A percentile compares a stretch with the other conserved stretches of the same genome.
Evolutionary conservation across 192 early-diverging fungal species (phyloP).

Genomic region (Mortierella hygrophila): DNA sequence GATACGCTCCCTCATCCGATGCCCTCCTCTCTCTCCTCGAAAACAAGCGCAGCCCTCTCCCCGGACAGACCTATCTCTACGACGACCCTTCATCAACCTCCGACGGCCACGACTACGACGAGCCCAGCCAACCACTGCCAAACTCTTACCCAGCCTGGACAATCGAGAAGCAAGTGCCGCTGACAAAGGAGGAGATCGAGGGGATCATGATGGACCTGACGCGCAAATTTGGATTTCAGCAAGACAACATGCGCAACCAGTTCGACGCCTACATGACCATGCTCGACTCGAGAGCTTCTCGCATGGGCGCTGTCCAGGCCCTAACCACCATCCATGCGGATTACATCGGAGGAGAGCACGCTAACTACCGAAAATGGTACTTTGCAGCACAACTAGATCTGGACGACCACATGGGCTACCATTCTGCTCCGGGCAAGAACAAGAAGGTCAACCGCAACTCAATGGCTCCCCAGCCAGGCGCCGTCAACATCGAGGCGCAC

Average conservation of each 20-base stretch:
- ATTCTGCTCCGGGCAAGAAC: conserved; percentile 39
- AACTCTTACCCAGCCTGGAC: conserved; percentile 65
- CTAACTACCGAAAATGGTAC: conserved; percentile 89
- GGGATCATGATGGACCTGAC: conserved; percentile 76
- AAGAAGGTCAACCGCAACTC: conserved; percentile 43
- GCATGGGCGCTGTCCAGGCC: conserved; percentile 78
- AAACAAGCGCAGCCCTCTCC: conserved; percentile 59
- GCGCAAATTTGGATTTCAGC: conserved; percentile 83
- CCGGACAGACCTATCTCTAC: conserved; percentile 42
- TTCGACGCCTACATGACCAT: conserved; percentile 82
- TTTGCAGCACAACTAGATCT: conserved; percentile 80
- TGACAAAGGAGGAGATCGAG: conserved; percentile 76
- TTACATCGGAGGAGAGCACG: conserved; percentile 83
- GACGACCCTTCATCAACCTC: not conserved
- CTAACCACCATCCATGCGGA: conserved; percentile 82
- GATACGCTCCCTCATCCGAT: conserved; percentile 76
- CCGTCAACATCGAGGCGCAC: conserved; percentile 27
- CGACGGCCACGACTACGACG: conserved; percentile 8
- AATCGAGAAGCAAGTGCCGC: conserved; percentile 72
- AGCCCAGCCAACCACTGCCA: conserved; percentile 20
- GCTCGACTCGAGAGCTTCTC: conserved; percentile 83
- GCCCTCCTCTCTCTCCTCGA: conserved; percentile 77
- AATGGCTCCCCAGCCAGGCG: conserved; percentile 51
- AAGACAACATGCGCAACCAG: conserved; percentile 82
- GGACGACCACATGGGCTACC: conserved; percentile 61